phyloP scores from a whole-genome alignment of 768 basidiomycete species.

The Tephrocybe sp. region DNA sequence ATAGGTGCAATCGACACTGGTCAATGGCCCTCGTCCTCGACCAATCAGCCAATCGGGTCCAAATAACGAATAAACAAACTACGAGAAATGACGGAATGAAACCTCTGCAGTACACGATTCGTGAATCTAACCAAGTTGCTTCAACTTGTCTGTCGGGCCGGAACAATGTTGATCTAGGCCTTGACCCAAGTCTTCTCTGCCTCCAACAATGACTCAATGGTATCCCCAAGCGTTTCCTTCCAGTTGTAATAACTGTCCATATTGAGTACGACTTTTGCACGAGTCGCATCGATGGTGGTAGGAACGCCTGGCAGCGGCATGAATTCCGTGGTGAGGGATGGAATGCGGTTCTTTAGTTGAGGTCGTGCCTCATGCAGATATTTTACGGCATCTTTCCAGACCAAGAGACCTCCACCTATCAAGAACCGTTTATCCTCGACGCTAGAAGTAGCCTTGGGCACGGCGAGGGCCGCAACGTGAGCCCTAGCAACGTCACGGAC shows the following conservation, averaged over 20 bases:
- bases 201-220: constrained; percentile 15
- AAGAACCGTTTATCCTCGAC: constrained; percentile 33
- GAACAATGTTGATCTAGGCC: no score
- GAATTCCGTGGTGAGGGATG: constrained; percentile 7
- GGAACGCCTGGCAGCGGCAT: constrained; percentile 8
- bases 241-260: constrained; percentile 17
- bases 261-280: constrained; percentile 14
- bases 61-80: no score
- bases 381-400: constrained; percentile 22
- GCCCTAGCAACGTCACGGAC: constrained; percentile 31
- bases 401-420: constrained; percentile 20
- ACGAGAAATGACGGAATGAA: no score
- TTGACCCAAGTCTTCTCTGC: constrained; percentile 18
- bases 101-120: no score
- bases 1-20: no score
- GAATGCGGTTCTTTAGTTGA: constrained; percentile 22
- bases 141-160: no score
- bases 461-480: constrained; percentile 28
- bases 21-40: no score
- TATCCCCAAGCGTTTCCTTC: constrained; percentile 14
- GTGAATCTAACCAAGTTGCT: no score
- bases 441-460: constrained; percentile 14
- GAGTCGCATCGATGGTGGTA: constrained; percentile 14
- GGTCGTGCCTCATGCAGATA: constrained; percentile 25
- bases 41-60: no score